phyloP scores from a whole-genome alignment of 2,329 filamentous ascomycete genomes.

The Leptographium procerum region DNA sequence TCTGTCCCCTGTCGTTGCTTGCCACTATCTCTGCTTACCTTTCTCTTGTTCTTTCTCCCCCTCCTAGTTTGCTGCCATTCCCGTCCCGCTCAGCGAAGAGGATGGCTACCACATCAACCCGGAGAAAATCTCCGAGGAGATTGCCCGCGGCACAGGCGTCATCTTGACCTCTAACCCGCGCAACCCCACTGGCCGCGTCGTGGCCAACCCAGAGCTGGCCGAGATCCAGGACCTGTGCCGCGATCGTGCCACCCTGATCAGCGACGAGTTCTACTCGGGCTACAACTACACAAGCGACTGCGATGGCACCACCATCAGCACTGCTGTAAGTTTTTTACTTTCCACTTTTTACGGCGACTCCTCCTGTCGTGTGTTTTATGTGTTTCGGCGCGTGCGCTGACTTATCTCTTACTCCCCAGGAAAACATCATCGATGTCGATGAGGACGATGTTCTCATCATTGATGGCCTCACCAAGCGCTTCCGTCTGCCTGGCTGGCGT shows the following conservation, averaged over 20 bases:
- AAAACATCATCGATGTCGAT: slow-evolving; percentile 83
- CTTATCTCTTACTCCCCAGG: slow-evolving; percentile 17
- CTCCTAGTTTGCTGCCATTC: slow-evolving; percentile 66
- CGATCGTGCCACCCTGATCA: slow-evolving; percentile 80
- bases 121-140: slow-evolving; percentile 85
- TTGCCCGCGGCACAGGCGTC: slow-evolving; percentile 73
- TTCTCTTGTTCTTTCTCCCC: neutral
- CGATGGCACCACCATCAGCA: slow-evolving; percentile 79
- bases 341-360: neutral
- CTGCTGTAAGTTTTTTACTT: slow-evolving; percentile 35
- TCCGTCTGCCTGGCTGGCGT: slow-evolving; percentile 90
- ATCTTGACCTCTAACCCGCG: slow-evolving; percentile 92
- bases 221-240: slow-evolving; percentile 90
- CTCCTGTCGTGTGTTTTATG: too few relatives aligned
- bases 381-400: neutral
- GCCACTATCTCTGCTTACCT: neutral
- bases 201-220: slow-evolving; percentile 72
- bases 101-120: slow-evolving; percentile 91
- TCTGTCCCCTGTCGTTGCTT: neutral
- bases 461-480: slow-evolving; percentile 91
- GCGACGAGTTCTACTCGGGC: slow-evolving; percentile 92
- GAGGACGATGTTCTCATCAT: slow-evolving; percentile 88
- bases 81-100: slow-evolving; percentile 70
- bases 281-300: slow-evolving; percentile 95
- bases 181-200: slow-evolving; percentile 84